These are phyloP conservation scores for Tylopilus sp. DNA, from an alignment of 1,284 basidiomycete species.

Conservation along the genomic window DNA sequence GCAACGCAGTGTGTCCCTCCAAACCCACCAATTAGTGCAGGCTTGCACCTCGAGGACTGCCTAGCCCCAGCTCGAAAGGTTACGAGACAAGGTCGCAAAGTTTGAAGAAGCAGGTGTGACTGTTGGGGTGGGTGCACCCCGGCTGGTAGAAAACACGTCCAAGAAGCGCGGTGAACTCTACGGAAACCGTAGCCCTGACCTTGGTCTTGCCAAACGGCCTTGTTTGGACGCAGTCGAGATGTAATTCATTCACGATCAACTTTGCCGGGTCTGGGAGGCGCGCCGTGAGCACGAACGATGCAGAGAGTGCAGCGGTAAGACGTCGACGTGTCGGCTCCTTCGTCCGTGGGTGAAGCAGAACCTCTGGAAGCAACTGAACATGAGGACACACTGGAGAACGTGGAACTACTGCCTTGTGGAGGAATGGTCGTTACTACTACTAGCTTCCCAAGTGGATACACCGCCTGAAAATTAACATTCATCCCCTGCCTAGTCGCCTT, in stretches of 20 bases:
- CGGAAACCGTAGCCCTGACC: conserved; percentile 73
- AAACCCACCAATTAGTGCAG: conserved; percentile 47
- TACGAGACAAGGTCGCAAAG: conserved; percentile 79
- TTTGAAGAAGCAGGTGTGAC: conserved; percentile 82
- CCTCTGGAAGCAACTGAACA: conserved; percentile 1
- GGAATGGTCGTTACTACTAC: conserved; percentile 3
- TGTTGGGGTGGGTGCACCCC: conserved; percentile 73
- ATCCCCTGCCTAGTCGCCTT: conserved; percentile 4
- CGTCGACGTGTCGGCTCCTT: conserved; percentile 4
- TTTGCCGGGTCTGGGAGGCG: conserved; percentile 30
- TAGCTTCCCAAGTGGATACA: conserved; percentile 1
- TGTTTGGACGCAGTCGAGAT: conserved; percentile 18
- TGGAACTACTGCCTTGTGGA: conserved; percentile 8
- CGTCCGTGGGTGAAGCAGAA: not conserved
- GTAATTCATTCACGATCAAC: conserved; percentile 42
- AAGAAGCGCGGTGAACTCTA: conserved; percentile 73
- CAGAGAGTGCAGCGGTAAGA: conserved; percentile 6
- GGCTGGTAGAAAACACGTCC: conserved; percentile 55
- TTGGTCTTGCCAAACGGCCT: conserved; percentile 43
- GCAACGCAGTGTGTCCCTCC: conserved; percentile 60
- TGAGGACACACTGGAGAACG: conserved; percentile 1
- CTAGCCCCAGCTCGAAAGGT: conserved; percentile 43
- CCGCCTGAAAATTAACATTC: conserved; percentile 4
- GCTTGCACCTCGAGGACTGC: conserved; percentile 35
- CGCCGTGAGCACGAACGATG: conserved; percentile 24